Evolutionary conservation across 345 rosid species (phyloP).

Genomic region (Toxicodendron radicans): DNA sequence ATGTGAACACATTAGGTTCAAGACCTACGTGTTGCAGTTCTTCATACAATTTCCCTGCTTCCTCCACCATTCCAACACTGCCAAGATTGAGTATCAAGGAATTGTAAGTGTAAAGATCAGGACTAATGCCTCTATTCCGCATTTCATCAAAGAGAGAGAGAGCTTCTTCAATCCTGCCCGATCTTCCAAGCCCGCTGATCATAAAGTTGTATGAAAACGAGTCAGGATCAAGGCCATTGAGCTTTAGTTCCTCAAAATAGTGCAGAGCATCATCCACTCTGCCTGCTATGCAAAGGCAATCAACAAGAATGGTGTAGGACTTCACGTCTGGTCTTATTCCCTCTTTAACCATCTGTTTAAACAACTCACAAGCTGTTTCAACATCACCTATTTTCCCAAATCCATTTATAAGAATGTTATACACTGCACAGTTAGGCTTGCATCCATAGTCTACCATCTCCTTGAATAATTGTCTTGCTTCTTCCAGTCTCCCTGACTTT

Average conservation of each 20-base stretch:
- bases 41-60: slow-evolving; percentile 60
- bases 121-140: slow-evolving; percentile 53
- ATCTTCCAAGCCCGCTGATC: slow-evolving; percentile 73
- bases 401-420: slow-evolving; percentile 85
- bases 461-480: slow-evolving; percentile 68
- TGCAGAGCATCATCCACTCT: slow-evolving; percentile 74
- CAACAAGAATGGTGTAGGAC: slow-evolving; percentile 80
- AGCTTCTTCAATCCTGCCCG: slow-evolving; percentile 65
- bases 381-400: slow-evolving; percentile 74
- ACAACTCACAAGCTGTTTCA: slow-evolving; percentile 62
- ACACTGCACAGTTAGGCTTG: slow-evolving; percentile 80
- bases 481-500: slow-evolving; percentile 63
- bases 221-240: slow-evolving; percentile 65
- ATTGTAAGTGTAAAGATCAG: slow-evolving; percentile 85
- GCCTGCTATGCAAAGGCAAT: slow-evolving; percentile 63
- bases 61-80: slow-evolving; percentile 61
- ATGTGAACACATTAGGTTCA: slow-evolving; percentile 81
- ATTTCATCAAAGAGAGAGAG: slow-evolving; percentile 64
- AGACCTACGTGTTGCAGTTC: slow-evolving; percentile 65
- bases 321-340: slow-evolving; percentile 91
- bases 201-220: slow-evolving; percentile 71
- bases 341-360: slow-evolving; percentile 67
- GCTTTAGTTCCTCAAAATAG: slow-evolving; percentile 67
- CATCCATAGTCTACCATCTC: slow-evolving; percentile 79
- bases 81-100: slow-evolving; percentile 72